Percentiles rank a stretch among this genome's conserved stretches.
These are phyloP conservation scores for Mortierella sp. DNA, from an alignment of 371 early-diverging fungal genomes.

Conservation along the genomic window DNA sequence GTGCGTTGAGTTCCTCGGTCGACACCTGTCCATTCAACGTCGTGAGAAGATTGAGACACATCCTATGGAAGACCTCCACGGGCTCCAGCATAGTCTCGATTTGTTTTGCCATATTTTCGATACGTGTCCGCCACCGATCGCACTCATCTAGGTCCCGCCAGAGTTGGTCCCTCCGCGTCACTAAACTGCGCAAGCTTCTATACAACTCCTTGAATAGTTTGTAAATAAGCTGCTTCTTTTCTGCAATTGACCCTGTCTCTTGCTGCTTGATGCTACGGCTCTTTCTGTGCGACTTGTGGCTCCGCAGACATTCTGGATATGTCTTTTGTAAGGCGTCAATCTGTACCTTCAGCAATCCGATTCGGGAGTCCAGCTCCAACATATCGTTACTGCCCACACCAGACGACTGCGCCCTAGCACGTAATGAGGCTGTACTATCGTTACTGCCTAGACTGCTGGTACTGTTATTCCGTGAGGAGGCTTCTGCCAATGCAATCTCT, in stretches of 20 bases:
- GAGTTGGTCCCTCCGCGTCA: conserved; percentile 46
- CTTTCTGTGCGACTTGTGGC: conserved; percentile 14
- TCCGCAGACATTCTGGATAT: conserved; percentile 45
- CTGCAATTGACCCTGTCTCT: conserved; percentile 36
- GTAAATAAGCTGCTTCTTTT: conserved; percentile 35
- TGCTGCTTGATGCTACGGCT: conserved; percentile 23
- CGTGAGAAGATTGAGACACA: conserved; percentile 38
- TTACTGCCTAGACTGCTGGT: conserved; percentile 17
- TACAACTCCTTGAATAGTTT: conserved; percentile 28
- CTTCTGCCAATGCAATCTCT: conserved; percentile 18
- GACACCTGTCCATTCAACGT: conserved; percentile 25
- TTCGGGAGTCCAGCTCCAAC: conserved; percentile 49
- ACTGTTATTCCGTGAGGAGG: conserved; percentile 12
- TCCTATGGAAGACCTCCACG: conserved; percentile 46
- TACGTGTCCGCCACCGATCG: conserved; percentile 43
- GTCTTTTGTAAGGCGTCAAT: conserved; percentile 42
- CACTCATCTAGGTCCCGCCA: conserved; percentile 50
- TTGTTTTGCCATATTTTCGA: conserved; percentile 51
- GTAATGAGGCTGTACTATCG: neutral
- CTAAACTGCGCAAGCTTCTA: conserved; percentile 24
- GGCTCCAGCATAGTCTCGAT: conserved; percentile 55
- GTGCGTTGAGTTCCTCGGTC: neutral
- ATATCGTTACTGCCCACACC: conserved; percentile 53
- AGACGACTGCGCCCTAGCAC: conserved; percentile 2
- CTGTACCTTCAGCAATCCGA: conserved; percentile 33